These are phyloP conservation scores for Trifolium repens DNA, from an alignment of 306 rosid species.

Conservation along the genomic window DNA sequence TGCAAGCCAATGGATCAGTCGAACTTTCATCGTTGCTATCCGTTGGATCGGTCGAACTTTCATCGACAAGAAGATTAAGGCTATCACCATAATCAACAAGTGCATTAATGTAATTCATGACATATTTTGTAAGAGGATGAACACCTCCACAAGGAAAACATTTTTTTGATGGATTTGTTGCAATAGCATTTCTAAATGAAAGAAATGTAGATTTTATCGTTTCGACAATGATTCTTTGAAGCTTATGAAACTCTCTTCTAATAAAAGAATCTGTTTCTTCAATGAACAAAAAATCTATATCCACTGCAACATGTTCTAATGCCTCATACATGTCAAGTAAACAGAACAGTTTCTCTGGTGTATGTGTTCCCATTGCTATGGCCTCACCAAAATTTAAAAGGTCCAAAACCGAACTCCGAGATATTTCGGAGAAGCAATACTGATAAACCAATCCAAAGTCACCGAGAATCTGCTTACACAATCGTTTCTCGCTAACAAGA, in stretches of 20 bases:
- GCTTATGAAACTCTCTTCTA: conserved; percentile 54
- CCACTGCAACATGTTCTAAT: conserved; percentile 49
- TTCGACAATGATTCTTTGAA: conserved; percentile 46
- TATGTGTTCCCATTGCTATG: conserved; percentile 49
- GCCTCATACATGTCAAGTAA: conserved; percentile 72
- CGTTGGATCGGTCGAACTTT: not conserved
- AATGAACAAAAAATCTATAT: conserved; percentile 51
- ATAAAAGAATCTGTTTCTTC: conserved; percentile 53
- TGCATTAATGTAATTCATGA: conserved; percentile 62
- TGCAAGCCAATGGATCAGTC: conserved; percentile 46
- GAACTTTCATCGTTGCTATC: not conserved
- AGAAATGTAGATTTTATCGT: conserved; percentile 53
- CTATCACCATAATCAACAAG: conserved; percentile 49
- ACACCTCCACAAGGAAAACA: conserved; percentile 59
- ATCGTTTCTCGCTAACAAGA: conserved; percentile 58
- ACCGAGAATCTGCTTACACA: conserved; percentile 60
- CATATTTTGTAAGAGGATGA: conserved; percentile 68
- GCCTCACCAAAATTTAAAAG: conserved; percentile 70
- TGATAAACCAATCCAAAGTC: conserved; percentile 48
- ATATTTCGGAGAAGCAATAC: conserved; percentile 56
- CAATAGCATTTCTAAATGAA: conserved; percentile 53
- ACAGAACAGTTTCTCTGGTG: conserved; percentile 60
- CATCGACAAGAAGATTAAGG: conserved; percentile 49
- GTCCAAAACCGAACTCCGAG: conserved; percentile 45
- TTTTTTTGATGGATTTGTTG: conserved; percentile 46